Evolutionary conservation across 2,329 filamentous ascomycete species (phyloP), one percentile per base, ranked within the genome.

Genomic region (Colletotrichum tamarilloi): DNA sequence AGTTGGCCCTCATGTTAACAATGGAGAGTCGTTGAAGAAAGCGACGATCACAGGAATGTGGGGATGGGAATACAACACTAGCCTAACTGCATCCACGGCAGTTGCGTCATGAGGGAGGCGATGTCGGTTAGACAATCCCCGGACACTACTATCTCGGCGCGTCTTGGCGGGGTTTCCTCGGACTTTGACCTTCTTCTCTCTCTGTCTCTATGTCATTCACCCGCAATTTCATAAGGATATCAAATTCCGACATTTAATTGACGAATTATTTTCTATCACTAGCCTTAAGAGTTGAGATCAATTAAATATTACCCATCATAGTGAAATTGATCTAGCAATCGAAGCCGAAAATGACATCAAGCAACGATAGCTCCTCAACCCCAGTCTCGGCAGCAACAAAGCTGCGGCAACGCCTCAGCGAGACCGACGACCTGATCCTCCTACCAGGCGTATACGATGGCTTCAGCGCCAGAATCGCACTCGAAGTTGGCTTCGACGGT

Each of bases 401-500:
- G 75, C 83, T 87, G 55, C 83, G 85, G 59, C 78, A 82, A 57
- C 82, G 83, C 63, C 77, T 88, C 16, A 35, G 28, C 11, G 81
- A 85, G 22, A 76, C 80, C 16, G 78, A 82, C 35, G 81, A 84
- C 60, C 82, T 87, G 57, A 77, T 93, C 52, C 85, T 92, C 3
- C 90, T 88, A 64, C 91, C 91, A 0, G 91, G 92, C 38, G 91
- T 93, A 2, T 92, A 92, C 77, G 92, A 94, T 84, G 92, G 92
- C 14, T 87, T 92, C 67, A 90, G 90, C 2, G 91, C 92, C 0
- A 85, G 91, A 1, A 87, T 93, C 69, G 91, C 91, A 1, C 84
- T 92, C 26, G 83, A 86, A 55, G 84, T 89, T n/a, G 91, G 91
- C 5, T 92, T 92, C 72, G 87, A 92, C 59, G 87, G 85, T 68